Base-by-base conservation (phyloP, 73 alveolate species). In the Stentor roeselii region DNA sequence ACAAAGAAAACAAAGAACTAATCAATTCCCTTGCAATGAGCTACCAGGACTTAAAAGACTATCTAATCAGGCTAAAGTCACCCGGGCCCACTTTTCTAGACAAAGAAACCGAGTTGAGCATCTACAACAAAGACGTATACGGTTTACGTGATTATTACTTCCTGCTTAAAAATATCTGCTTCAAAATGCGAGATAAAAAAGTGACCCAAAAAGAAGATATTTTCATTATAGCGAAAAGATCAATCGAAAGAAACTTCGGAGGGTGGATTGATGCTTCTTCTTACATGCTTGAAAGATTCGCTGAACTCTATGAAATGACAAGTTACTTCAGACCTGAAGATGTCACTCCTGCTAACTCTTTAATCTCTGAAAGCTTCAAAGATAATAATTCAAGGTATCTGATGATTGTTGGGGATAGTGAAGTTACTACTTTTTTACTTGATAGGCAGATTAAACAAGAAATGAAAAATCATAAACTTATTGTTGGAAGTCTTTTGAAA, bases 141-240 rank as follows among this genome's bases (percentile, higher is more conserved):
- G 93, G 93, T 39, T 78, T 82, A 0, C 83, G 93, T 84, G 93
- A 88, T 78, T 88, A 84, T 88, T 89, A 89, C 86, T 59, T 75
- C 86, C 86, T 89, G 40, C 86, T 89, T 36, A 89, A 89, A 89
- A 59, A 59, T n/a, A 67, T 76, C 0, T 76, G 82, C 14, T 15
- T 14, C 32, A 37, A 34, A 60, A 61, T 89, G 39, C 61, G 35
- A 59, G 0, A 21, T 35, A 59, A 84, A 59, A 82, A 86, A 75
- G 78, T 76, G 75, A 34, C 3, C 34, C 21, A 21, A 30, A 67
- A 32, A 1, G 50, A 30, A 0, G n/a, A 21, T 30, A 67, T 67
- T 0, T 0, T 40, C 21, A 2, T 27, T 1, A 27, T 3, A 27
- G 88, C 42, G 34, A 60, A 78, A 90, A 31, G 75, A 61, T 75